Base-by-base conservation (phyloP, 1,284 basidiomycete species). In the Moesziomyces antarcticus region DNA sequence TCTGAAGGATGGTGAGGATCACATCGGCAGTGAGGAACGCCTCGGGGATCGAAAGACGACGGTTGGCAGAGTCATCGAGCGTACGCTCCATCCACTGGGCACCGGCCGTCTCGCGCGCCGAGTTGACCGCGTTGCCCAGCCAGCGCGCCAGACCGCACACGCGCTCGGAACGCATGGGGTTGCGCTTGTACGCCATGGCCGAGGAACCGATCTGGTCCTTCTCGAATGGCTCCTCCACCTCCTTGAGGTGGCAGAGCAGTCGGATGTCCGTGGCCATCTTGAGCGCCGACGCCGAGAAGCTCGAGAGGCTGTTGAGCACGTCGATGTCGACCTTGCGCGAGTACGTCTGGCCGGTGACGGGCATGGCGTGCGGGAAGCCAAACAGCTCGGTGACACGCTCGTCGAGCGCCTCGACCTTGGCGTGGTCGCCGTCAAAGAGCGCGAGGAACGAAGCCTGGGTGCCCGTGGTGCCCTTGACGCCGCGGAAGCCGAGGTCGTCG, bases 181-280 rank as follows among this genome's bases (percentile, higher is more conserved):
- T 99, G 67, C 97, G 90, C 87, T 99, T 99, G 90, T 99, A 99
- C 3, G 97, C 96, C 96, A 99, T 99, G 18, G 95, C 95, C n/a
- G 75, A 83, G 67, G 84, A 85, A n/a, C 97, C 97, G 77, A 99
- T 99, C 87, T 99, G 97, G 55, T 96, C 96, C 73, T 94, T 93
- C 85, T 99, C 97, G 85, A 99, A 99, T 0, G 97, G 97, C 84
- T 99, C 97, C 86, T 99, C 97, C 49, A 99, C 88, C 89, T 99
- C 97, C 88, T 99, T 83, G 13, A 83, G 63, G 63, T 82, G 78
- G 64, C 82, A 83, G 25, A 83, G 66, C 13, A 83, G 75, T 30
- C 82, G 98, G 68, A 99, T 91, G 84, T 99, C 97, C 2, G 96
- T 99, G 0, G 92, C 95, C 79, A 99, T 93, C 87, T 99, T 99